Evolutionary conservation across 2,329 filamentous ascomycete genomes (phyloP).

Genomic region (Tolypocladium tundrense): DNA sequence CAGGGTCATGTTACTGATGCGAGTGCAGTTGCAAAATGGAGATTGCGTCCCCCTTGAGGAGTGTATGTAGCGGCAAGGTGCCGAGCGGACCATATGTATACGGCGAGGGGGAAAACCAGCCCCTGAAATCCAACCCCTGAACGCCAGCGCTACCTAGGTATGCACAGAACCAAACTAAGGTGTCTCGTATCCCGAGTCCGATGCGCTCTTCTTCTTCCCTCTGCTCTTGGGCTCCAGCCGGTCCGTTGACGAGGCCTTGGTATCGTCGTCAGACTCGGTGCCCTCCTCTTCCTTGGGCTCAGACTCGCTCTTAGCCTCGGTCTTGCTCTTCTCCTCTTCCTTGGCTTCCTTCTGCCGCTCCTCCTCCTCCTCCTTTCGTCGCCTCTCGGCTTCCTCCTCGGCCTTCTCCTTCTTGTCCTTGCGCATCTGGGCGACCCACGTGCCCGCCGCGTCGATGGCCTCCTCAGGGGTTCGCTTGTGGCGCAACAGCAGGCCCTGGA

Average conservation of each 20-base stretch:
- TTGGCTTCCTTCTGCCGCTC: conserved; percentile 12
- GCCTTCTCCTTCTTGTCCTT: conserved; percentile 35
- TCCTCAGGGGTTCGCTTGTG: conserved; percentile 41
- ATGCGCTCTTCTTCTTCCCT: conserved; percentile 14
- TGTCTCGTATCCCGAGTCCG: conserved; percentile 24
- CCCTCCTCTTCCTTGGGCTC: not conserved
- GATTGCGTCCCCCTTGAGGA: not conserved
- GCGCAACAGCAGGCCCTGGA: conserved; percentile 48
- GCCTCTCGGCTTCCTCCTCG: conserved; percentile 16
- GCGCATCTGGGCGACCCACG: conserved; percentile 39
- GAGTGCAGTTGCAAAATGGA: not conserved
- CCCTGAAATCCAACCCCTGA: not conserved
- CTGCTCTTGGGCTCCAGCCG: not conserved
- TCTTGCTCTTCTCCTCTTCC: not conserved
- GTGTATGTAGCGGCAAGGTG: not conserved
- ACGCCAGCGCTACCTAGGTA: not conserved
- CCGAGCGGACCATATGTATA: not conserved
- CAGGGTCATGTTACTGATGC: not conserved
- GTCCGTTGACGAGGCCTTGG: not conserved
- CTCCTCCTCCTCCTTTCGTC: conserved; percentile 11
- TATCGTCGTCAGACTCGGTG: not conserved
- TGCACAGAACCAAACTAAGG: conserved; percentile 4
- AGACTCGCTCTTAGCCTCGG: not conserved
- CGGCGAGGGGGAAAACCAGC: not conserved
- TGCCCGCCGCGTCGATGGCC: conserved; percentile 34